Base-by-base conservation (phyloP, 305 asterid species). In the Fraxinus sp. region DNA sequence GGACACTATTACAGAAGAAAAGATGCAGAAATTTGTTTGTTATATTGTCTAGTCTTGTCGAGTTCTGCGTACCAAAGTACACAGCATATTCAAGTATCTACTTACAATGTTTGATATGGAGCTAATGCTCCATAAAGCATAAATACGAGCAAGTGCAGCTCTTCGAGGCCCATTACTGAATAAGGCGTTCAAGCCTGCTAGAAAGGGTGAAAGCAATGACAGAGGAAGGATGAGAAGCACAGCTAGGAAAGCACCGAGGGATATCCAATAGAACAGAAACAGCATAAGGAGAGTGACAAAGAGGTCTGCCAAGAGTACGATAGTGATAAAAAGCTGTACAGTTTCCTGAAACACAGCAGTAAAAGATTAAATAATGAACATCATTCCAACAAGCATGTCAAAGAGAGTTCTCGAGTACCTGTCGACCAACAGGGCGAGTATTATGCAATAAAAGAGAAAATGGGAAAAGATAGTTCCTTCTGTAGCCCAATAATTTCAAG, bases 141-240 rank as follows among this genome's bases (percentile, higher is more conserved):
- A 94, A 81, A 96, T 91, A 46, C 99, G 96, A 86, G 97, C 94
- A 88, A 96, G 98, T 79, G 96, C 89, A 84, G 96, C 94, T 89
- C 95, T 93, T 86, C 96, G 89, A 64, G 95, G 97, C 81, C 98
- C 97, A 89, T 90, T 92, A 84, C 96, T 93, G 87, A 94, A 96
- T 72, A 96, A 88, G 86, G 97, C 97, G 89, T 94, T 96, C 91
- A 96, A 87, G 85, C 99, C 99, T 52, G 99, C 99, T 74, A 95
- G 97, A 84, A 94, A 93, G 36, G 99, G 97, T 46, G 97, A 96
- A 88, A 96, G 98, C 91, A 96, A 86, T 1, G 99, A 96, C 77
- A 96, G 88, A 80, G 99, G 99, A 82, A 96, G 99, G 87, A 96
- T 86, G 78, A 96, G 97, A 83, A 96, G 93, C 76, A 96, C 93